Evolutionary conservation across 805 yeast species (phyloP), one percentile per base, ranked within the genome.

Genomic region (Starmerella ratchasimensis): DNA sequence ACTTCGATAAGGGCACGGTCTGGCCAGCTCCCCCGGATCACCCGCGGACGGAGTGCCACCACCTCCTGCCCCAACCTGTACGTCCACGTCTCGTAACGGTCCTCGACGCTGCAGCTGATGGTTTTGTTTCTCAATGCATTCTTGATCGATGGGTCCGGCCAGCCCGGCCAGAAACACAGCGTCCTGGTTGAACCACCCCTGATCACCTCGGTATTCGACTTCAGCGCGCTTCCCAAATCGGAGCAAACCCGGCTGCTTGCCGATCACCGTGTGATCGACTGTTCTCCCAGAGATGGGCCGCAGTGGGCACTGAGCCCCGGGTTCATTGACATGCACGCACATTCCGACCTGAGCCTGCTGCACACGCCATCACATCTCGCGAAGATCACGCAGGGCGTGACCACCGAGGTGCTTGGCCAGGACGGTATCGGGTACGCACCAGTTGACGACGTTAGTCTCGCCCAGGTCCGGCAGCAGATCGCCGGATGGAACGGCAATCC

Each of bases 401-500:
- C 46, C 11, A 39, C 44, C n/a, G 46, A 43, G 21, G 46, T 43
- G 7, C 25, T 43, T n/a, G 46, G 46, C 25, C 46, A 43, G 24
- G 46, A 43, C 29, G 46, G 46, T 2, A 43, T 43, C 23, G 42
- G 42, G 13, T 43, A 43, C 20, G 43, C 46, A 11, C 46, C 46
- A 11, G 46, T 43, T 5, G 39, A 40, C 17, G 41, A 36, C 15
- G 20, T 14, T 8, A 32, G 44, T 26, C 31, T 43, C 10, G 36
- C 38, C 10, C 36, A 27, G 21, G 40, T 43, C 23, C 35, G 46
- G 14, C 28, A 31, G 20, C 46, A 43, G 34, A 43, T 43, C 28
- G 39, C 36, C 2, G 46, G 46, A 17, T 43, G 46, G 46, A 43
- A 43, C 21, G 46, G 46, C 8, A 40, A 43, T 27, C 44, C 46